phyloP scores from a whole-genome alignment of 352 stramenopile species.

The Phytophthora niederhauseri region DNA sequence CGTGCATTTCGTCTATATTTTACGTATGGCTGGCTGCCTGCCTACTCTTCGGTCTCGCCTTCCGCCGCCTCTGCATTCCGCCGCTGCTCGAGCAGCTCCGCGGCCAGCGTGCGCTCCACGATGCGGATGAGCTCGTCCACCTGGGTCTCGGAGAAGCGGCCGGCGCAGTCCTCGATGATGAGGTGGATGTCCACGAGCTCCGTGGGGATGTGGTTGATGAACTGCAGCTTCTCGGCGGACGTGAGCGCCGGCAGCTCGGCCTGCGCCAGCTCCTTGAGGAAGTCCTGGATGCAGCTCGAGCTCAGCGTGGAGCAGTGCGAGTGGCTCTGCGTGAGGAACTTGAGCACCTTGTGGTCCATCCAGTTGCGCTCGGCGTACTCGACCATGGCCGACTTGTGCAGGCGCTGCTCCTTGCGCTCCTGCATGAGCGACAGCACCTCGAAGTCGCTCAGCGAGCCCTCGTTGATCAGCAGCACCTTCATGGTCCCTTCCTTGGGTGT shows the following conservation, averaged over 20 bases:
- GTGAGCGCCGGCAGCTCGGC: constrained; percentile 54
- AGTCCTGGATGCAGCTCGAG: constrained; percentile 58
- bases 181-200: constrained; percentile 88
- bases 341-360: constrained; percentile 92
- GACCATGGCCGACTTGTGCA: constrained; percentile 78
- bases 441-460: constrained; percentile 79
- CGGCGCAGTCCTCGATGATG: constrained; percentile 85
- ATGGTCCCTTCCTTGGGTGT: too few relatives aligned
- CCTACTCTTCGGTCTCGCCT: constrained; percentile 26
- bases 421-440: constrained; percentile 85
- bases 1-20: constrained; percentile 30
- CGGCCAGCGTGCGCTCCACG: constrained; percentile 67
- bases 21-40: constrained; percentile 14
- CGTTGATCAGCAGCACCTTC: constrained; percentile 88
- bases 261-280: constrained; percentile 59
- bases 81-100: constrained; percentile 36
- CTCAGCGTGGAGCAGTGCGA: constrained; percentile 62
- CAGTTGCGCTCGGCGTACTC: constrained; percentile 88
- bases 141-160: constrained; percentile 76
- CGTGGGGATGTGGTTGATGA: constrained; percentile 84
- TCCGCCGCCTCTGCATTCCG: constrained; percentile 40
- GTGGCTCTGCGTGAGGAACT: constrained; percentile 80
- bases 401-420: constrained; percentile 75
- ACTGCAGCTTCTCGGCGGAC: constrained; percentile 80
- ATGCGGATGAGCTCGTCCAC: constrained; percentile 78